Conservation (phyloP, 2,329 filamentous ascomycete genomes). For the Stemphylium vesicarium region DNA sequence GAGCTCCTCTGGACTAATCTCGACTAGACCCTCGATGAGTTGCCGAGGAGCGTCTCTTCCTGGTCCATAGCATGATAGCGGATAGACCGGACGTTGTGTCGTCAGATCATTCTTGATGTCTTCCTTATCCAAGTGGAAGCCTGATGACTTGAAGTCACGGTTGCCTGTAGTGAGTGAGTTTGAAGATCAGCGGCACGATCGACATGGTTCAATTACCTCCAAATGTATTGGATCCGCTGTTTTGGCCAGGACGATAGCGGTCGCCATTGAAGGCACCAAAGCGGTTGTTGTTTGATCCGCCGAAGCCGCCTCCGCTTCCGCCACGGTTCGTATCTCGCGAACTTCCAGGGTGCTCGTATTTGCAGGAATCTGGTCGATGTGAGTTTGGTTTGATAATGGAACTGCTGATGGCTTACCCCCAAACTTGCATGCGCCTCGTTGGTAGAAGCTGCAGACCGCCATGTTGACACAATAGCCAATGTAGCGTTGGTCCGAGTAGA, state of each 20-base stretch:
- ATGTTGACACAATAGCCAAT: slow-evolving; percentile 29
- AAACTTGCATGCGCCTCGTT: slow-evolving; percentile 69
- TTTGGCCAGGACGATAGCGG: slow-evolving; percentile 41
- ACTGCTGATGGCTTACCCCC: slow-evolving; percentile 59
- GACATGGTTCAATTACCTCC: slow-evolving; percentile 43
- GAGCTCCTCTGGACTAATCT: slow-evolving; percentile 89
- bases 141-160: slow-evolving; percentile 26
- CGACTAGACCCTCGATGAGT: slow-evolving; percentile 81
- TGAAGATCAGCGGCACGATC: background rate
- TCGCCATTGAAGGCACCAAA: slow-evolving; percentile 60
- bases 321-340: slow-evolving; percentile 35
- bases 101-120: slow-evolving; percentile 64
- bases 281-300: slow-evolving; percentile 50
- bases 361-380: slow-evolving; percentile 60
- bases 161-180: slow-evolving; percentile 14
- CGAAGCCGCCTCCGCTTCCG: slow-evolving; percentile 28
- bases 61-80: slow-evolving; percentile 85
- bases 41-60: slow-evolving; percentile 78
- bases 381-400: slow-evolving; percentile 2
- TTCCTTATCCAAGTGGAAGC: slow-evolving; percentile 38
- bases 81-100: slow-evolving; percentile 78
- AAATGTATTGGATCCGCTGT: slow-evolving; percentile 40
- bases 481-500: background rate
- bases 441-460: slow-evolving; percentile 68
- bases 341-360: slow-evolving; percentile 64